Conservation (phyloP, 1,284 basidiomycete genomes). For the Ceratobasidium sp. region DNA sequence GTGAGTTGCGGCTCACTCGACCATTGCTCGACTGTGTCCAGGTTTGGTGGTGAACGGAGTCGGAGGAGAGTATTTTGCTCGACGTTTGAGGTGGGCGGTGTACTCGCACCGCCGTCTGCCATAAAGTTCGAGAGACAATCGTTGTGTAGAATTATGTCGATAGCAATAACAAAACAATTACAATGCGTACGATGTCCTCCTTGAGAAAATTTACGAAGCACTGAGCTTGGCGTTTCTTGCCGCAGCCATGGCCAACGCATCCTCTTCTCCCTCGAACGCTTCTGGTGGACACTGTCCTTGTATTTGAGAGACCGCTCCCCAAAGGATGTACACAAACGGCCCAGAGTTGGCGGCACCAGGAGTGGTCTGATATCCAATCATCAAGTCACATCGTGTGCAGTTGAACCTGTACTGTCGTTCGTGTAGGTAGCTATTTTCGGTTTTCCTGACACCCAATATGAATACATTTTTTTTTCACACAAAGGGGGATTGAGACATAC, state of each 20-base stretch:
- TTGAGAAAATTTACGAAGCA: not conserved
- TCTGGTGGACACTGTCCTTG: constrained; percentile 79
- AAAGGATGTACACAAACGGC: constrained; percentile 73
- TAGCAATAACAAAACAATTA: constrained; percentile 18
- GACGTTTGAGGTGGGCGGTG: constrained; percentile 77
- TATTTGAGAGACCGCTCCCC: constrained; percentile 75
- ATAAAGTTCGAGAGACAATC: constrained; percentile 72
- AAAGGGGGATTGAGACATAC: constrained; percentile 45
- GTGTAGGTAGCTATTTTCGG: constrained; percentile 49
- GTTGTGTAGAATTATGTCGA: constrained; percentile 3
- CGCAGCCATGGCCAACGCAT: constrained; percentile 33
- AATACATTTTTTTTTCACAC: not conserved
- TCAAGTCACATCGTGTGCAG: constrained; percentile 75
- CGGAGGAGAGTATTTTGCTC: constrained; percentile 50
- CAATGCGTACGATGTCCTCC: too few relatives aligned
- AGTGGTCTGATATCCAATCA: constrained; percentile 75
- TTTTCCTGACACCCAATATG: constrained; percentile 59
- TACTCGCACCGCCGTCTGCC: constrained; percentile 62
- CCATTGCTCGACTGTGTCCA: constrained; percentile 33
- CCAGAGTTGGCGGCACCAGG: constrained; percentile 75
- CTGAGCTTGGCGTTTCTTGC: not conserved
- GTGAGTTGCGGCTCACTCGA: constrained; percentile 36
- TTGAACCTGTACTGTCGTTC: constrained; percentile 77
- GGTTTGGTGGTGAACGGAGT: constrained; percentile 28
- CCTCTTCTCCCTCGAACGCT: constrained; percentile 70